Evolutionary conservation across 2,329 filamentous ascomycete genomes (phyloP), one percentile per base, ranked within the genome.

Genomic region (Penicillium sp.): DNA sequence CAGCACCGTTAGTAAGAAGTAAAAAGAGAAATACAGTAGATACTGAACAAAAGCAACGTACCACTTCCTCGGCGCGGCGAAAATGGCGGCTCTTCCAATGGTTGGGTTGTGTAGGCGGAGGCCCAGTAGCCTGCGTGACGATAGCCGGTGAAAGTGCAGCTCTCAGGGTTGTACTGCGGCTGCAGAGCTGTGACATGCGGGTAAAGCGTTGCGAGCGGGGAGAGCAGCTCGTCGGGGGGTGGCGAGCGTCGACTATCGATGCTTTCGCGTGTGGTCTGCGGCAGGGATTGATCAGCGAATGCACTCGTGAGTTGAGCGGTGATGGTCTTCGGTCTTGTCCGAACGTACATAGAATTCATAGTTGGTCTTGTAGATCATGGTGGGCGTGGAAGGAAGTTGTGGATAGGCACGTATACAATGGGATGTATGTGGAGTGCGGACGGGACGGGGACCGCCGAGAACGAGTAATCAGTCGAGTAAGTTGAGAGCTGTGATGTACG

Each of bases 311-410:
- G 6, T 13, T 33, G 30, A 38, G 7, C n/a, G n/a, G 25, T 26
- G 1, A 14, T 19, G 52, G 40, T 22, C 28, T 26, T 52, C 25
- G 51, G 19, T 16, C 16, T 42, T 55, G 57, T 55, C 43, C 33
- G 22, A 40, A 74, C 75, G 66, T 65, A 77, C 75, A 55, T 77
- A 75, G 53, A 75, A 70, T 60, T 78, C 73, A 59, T 76, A 78
- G 70, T 78, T 78, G 65, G 70, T 73, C 54, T 75, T 77, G 72
- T 78, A 78, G 48, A 66, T 67, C 73, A 76, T 78, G 45, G 45
- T 73, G 63, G 33, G 46, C 46, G 35, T 52, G 3, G 35, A 51
- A 37, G 33, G 35, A 37, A 1, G 11, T 37, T 37, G 35, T 13
- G 35, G 13, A 37, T 37, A 37, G n/a, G n/a, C 22, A 28, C 11